A percentile compares a stretch with the other conserved stretches of the same genome.
These are phyloP conservation scores for Petunia hybrid DNA, from an alignment of 305 asterid genomes.

Conservation along the genomic window DNA sequence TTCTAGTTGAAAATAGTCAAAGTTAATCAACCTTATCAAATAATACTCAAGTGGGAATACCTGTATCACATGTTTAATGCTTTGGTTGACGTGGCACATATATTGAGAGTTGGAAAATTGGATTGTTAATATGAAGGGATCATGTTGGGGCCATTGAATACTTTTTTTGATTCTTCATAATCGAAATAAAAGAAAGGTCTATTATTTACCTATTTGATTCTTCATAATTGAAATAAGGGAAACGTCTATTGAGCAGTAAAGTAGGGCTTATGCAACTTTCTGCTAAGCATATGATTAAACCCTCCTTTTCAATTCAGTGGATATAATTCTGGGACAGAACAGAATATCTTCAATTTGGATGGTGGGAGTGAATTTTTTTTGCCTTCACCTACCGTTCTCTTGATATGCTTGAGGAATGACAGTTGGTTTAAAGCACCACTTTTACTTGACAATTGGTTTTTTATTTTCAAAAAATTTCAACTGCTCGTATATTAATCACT, in stretches of 20 bases:
- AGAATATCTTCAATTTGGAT: slow-evolving; percentile 1
- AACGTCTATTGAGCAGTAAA: neutral
- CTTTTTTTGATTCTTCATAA: neutral
- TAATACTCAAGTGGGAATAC: neutral
- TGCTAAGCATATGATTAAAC: slow-evolving; percentile 7
- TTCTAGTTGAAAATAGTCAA: slow-evolving; percentile 8
- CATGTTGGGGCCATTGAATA: neutral
- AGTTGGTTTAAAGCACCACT: neutral
- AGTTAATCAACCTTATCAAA: slow-evolving; percentile 5
- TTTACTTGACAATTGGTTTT: slow-evolving; percentile 8
- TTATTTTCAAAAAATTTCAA: neutral
- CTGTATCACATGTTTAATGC: slow-evolving; percentile 17
- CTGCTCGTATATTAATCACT: slow-evolving; percentile 36
- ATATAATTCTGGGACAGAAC: slow-evolving; percentile 24
- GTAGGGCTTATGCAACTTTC: neutral
- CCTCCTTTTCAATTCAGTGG: neutral
- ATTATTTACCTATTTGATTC: neutral
- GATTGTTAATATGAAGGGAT: slow-evolving; percentile 1
- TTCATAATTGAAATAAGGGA: slow-evolving; percentile 25
- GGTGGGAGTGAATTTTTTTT: slow-evolving; percentile 18
- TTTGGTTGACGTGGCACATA: neutral
- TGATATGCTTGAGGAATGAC: neutral
- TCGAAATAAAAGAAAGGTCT: slow-evolving; percentile 16
- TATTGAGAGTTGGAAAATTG: neutral
- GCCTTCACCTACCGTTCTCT: neutral